Percentiles rank a stretch among this genome's conserved stretches.
Evolutionary conservation across 73 alveolate genomes (phyloP).

Genomic region (Paramecium bursaria): DNA sequence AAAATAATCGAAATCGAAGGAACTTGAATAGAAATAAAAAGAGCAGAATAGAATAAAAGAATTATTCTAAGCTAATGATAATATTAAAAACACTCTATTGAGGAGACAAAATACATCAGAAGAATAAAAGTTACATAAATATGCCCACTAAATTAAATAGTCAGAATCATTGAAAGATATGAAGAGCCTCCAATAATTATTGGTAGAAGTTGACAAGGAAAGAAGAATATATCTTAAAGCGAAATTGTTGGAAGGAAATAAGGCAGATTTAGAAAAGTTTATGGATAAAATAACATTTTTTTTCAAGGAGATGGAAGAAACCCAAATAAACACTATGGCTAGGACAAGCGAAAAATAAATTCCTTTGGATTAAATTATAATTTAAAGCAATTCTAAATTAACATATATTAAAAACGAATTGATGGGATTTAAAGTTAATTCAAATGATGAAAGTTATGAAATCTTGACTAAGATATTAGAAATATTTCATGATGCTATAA

Average conservation of each 20-base stretch:
- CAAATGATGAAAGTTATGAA: conserved; percentile 45
- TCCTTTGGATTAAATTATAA: no score
- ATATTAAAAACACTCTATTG: conserved; percentile 27
- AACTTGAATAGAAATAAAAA: conserved; percentile 13
- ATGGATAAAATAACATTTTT: conserved; percentile 43
- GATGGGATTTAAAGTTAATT: conserved; percentile 8
- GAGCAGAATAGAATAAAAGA: conserved; percentile 46
- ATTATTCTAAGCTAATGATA: conserved; percentile 50
- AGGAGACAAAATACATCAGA: conserved; percentile 23
- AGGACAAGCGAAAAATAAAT: no score
- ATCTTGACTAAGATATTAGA: conserved; percentile 10
- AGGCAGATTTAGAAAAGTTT: conserved; percentile 40
- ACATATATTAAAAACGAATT: conserved; percentile 34
- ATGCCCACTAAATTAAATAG: no score
- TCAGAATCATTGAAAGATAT: conserved; percentile 22
- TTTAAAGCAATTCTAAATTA: conserved; percentile 24
- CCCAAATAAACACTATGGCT: no score
- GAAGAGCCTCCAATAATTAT: background rate
- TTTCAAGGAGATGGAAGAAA: conserved; percentile 8
- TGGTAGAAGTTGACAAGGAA: background rate
- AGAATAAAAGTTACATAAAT: conserved; percentile 30
- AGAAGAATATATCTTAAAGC: conserved; percentile 6
- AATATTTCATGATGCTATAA: background rate
- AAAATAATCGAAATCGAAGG: background rate
- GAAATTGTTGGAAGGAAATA: conserved; percentile 19